Evolutionary conservation across 805 yeast genomes (phyloP), one percentile per base, ranked within the genome.

Genomic region (Hanseniaspora pseudoguilliermondii): DNA sequence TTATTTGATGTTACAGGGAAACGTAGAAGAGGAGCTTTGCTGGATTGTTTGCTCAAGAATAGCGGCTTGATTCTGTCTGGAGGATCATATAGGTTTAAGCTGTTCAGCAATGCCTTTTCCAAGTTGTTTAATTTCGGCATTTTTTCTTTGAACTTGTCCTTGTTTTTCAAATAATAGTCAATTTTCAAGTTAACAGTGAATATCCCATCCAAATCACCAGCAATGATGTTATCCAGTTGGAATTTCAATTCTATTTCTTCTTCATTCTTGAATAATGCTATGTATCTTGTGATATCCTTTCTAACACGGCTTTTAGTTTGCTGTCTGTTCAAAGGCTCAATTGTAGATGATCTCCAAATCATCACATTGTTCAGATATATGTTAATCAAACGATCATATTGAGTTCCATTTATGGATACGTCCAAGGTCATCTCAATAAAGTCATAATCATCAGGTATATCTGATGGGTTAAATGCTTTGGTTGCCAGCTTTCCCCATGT

Each of bases 281-380:
- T 62, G 64, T 78, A 86, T 16, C 70, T 65, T 2, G 89, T 74
- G 1, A 86, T 75, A 64, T 88, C 95, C 64, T 84, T 86, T 34
- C 75, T 70, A 55, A 75, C 69, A 5, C 67, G 62, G 27, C 84
- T 78, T 60, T 72, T 77, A 10, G 77, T 75, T 2, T 69, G 61
- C 15, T 63, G 64, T 69, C 75, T 62, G 62, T 82, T 68, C 38
- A 58, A 57, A 1, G 95, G 95, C 67, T 87, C 95, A 16, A 85
- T 81, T 2, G 95, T 88, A 2, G 91, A 83, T 0, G 87, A 81
- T 67, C 95, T 77, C 95, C 95, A 87, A 41, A 87, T 70, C 59
- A 85, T 85, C 16, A 75, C 72, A 35, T 82, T 86, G 57, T 75
- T 74, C 35, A 84, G 66, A 61, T 76, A 82, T 47, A 86, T 71